Conservation (phyloP, 2,329 filamentous ascomycete species). For the Aspergillus pseudonomiae region DNA sequence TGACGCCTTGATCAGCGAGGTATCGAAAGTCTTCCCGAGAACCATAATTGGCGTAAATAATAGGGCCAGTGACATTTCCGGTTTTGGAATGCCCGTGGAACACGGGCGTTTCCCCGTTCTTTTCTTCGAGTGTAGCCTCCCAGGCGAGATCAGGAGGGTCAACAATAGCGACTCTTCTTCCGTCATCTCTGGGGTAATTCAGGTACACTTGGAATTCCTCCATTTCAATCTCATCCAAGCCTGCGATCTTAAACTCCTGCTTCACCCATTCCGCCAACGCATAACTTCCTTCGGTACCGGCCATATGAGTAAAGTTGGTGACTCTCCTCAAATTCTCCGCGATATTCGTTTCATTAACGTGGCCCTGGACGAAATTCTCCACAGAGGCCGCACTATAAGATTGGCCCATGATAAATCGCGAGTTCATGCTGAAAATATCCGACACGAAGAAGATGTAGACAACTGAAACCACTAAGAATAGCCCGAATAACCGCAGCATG, state of each 20-base stretch:
- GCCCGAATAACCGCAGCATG: constrained; percentile 71
- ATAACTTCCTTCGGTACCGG: constrained; percentile 91
- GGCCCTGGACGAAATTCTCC: constrained; percentile 71
- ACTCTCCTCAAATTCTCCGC: constrained; percentile 75
- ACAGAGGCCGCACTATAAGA: constrained; percentile 85
- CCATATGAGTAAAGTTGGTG: constrained; percentile 84
- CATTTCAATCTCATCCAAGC: constrained; percentile 73
- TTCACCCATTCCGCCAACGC: constrained; percentile 83
- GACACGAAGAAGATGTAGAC: constrained; percentile 85
- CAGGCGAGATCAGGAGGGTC: constrained; percentile 69
- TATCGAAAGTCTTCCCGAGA: constrained; percentile 78
- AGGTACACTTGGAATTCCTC: constrained; percentile 87
- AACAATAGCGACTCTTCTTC: constrained; percentile 79
- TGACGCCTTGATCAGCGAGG: constrained; percentile 71
- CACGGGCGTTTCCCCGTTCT: constrained; percentile 71
- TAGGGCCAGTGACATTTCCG: constrained; percentile 80
- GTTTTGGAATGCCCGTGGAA: constrained; percentile 90
- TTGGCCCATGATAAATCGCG: constrained; percentile 65
- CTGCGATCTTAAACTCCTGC: constrained; percentile 70
- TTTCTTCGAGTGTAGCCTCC: constrained; percentile 83
- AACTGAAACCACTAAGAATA: constrained; percentile 74
- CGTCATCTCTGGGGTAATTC: constrained; percentile 81
- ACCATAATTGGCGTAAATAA: constrained; percentile 93
- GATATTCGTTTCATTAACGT: constrained; percentile 70
- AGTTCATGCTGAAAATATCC: constrained; percentile 73